Conservation (phyloP, 345 rosid genomes). For the Raphanus sativus region DNA sequence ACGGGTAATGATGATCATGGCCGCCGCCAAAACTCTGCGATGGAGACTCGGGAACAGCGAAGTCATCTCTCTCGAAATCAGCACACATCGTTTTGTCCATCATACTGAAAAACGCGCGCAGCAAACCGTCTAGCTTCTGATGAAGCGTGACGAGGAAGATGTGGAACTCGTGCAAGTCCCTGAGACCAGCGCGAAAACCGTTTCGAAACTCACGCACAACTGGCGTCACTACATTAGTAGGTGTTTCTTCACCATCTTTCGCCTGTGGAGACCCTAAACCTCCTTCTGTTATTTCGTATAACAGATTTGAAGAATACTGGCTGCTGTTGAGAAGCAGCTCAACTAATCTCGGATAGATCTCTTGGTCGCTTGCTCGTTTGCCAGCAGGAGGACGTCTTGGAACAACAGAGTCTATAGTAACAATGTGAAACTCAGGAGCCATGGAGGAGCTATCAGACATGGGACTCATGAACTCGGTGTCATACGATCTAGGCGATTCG, state of each 20-base stretch:
- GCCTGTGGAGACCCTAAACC: slow-evolving; percentile 59
- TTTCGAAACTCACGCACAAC: slow-evolving; percentile 66
- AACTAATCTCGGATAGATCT: slow-evolving; percentile 84
- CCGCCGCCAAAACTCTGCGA: slow-evolving; percentile 34
- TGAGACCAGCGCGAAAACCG: slow-evolving; percentile 88
- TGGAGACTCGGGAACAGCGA: slow-evolving; percentile 61
- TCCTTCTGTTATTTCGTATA: slow-evolving; percentile 82
- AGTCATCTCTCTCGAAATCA: slow-evolving; percentile 82
- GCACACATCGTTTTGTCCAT: slow-evolving; percentile 55
- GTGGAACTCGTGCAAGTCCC: slow-evolving; percentile 91
- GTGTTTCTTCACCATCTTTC: slow-evolving; percentile 45
- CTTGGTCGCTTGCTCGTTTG: slow-evolving; percentile 90
- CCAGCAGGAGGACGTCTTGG: slow-evolving; percentile 99
- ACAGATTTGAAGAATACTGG: slow-evolving; percentile 63
- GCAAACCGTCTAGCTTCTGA: slow-evolving; percentile 74
- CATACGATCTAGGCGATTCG: slow-evolving; percentile 62
- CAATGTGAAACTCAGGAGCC: slow-evolving; percentile 56
- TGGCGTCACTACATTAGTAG: slow-evolving; percentile 43
- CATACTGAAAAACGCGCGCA: slow-evolving; percentile 71
- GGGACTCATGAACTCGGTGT: slow-evolving; percentile 50
- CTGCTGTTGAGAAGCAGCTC: slow-evolving; percentile 83
- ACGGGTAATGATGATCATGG: slow-evolving; percentile 39
- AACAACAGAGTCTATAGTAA: slow-evolving; percentile 93
- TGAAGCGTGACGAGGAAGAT: slow-evolving; percentile 90
- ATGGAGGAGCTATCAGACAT: slow-evolving; percentile 52